These are phyloP conservation scores for Pterulicium gracile DNA, from an alignment of 1,284 basidiomycete genomes.

Conservation along the genomic window DNA sequence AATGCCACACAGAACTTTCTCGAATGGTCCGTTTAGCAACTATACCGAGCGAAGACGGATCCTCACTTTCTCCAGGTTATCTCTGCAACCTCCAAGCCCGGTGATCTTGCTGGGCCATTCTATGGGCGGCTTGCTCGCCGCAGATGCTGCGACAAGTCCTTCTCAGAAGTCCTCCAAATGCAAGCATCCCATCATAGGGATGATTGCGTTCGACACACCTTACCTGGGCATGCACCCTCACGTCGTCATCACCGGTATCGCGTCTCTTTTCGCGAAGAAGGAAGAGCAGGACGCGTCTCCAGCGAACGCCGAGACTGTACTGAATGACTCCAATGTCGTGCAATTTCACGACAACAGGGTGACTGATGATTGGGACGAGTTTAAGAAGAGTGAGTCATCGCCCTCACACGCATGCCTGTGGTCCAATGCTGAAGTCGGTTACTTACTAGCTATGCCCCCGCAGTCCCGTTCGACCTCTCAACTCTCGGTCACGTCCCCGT, in stretches of 20 bases:
- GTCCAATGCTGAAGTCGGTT: slow-evolving; percentile 6
- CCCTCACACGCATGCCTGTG: background rate
- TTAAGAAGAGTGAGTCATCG: slow-evolving; percentile 25
- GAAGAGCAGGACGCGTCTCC: slow-evolving; percentile 16
- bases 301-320: slow-evolving; percentile 19
- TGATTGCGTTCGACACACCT: slow-evolving; percentile 45
- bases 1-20: slow-evolving; percentile 37
- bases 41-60: slow-evolving; percentile 3
- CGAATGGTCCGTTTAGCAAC: slow-evolving; percentile 28
- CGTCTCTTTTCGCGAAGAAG: slow-evolving; percentile 34
- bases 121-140: slow-evolving; percentile 46
- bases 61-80: slow-evolving; percentile 26
- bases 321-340: slow-evolving; percentile 34
- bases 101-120: slow-evolving; percentile 47
- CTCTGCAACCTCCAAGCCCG: slow-evolving; percentile 38
- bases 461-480: background rate
- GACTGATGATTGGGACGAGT: slow-evolving; percentile 37
- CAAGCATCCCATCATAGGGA: slow-evolving; percentile 28
- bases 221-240: slow-evolving; percentile 52
- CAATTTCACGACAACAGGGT: slow-evolving; percentile 30
- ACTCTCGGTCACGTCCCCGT: slow-evolving; percentile 8
- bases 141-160: slow-evolving; percentile 36
- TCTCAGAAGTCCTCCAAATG: slow-evolving; percentile 19
- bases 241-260: slow-evolving; percentile 43
- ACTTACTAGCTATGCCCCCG: slow-evolving; percentile 11